Evolutionary conservation across 495 filamentous ascomycete species (phyloP), one percentile per base, ranked within the genome.

Genomic region (Aspergillus nanangensis): DNA sequence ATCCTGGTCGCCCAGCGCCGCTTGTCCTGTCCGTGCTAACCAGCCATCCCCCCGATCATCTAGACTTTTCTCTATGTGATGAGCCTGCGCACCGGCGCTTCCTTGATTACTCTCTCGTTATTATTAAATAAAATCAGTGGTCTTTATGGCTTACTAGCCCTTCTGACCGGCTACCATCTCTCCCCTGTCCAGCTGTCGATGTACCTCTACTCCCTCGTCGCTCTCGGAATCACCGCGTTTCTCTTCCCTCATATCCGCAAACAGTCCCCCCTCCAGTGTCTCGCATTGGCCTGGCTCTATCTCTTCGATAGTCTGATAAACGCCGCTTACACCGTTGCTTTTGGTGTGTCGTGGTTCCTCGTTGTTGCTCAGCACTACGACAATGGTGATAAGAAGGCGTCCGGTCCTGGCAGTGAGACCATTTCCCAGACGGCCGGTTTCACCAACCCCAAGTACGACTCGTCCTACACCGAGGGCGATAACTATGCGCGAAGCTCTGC

Each of bases 101-200:
- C 91, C 45, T 71, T 95, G 45, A 84, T 93, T 47, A 81, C 84
- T 5, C 71, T 92, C 49, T 81, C 86, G 9, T 72, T 92, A 44
- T 67, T 93, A 22, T 76, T 95, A 60, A 96, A 96, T 72, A 95
- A 95, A 67, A 76, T 86, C 50, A 88, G 87, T 44, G 88, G 88
- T 44, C 69, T 95, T 50, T 95, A 91, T 67, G 90, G 90, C 56
- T 74, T 96, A 41, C 84, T 96, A 47, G 88, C 90, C 38, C 74
- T 94, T 52, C 67, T 88, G 42, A 88, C 86, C n/a, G 87, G 87
- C 57, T 70, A 76, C 47, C 69, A 78, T 45, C 73, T 83, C 23
- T 87, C 84, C 13, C 73, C 80, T 3, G 63, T 88, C 3, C 85
- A 90, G 58, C 70, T 90, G 50, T 83, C 80, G 19, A 83, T 86